phyloP scores from a whole-genome alignment of 1,139 yeast genomes.

The Taphrina wiesneri region DNA sequence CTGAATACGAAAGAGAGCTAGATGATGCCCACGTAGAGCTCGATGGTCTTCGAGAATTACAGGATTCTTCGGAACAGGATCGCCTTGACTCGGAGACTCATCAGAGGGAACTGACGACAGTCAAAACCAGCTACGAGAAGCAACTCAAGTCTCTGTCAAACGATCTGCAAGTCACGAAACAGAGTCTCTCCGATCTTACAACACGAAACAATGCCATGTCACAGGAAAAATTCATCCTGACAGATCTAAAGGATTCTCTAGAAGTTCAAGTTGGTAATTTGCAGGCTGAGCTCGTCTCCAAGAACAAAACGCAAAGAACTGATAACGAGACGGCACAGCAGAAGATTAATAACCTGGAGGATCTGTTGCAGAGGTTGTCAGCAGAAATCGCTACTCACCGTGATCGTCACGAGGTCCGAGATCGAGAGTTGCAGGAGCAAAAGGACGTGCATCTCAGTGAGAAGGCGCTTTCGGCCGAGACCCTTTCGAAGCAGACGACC shows the following conservation, averaged over 20 bases:
- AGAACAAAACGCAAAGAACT: neutral
- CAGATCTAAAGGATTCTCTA: neutral
- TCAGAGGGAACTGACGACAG: neutral
- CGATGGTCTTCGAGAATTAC: neutral
- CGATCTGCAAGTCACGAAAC: neutral
- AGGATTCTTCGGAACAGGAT: neutral
- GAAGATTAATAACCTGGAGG: neutral
- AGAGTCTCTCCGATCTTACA: neutral
- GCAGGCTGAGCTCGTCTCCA: neutral
- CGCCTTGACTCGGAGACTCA: neutral
- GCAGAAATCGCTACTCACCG: neutral
- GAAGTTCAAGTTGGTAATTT: neutral
- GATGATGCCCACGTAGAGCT: conserved; percentile 26
- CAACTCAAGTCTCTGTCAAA: neutral
- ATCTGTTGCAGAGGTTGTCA: neutral
- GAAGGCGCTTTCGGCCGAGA: neutral
- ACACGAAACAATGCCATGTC: neutral
- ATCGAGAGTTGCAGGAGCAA: neutral
- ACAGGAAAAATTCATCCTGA: neutral
- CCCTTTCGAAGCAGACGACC: neutral
- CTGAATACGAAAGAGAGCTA: conserved; percentile 23
- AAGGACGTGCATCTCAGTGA: neutral
- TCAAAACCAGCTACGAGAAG: neutral
- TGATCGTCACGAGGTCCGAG: neutral
- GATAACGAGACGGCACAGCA: neutral